Base-by-base conservation (phyloP, 805 yeast genomes). In the Ogataea parapolymorpha region DNA sequence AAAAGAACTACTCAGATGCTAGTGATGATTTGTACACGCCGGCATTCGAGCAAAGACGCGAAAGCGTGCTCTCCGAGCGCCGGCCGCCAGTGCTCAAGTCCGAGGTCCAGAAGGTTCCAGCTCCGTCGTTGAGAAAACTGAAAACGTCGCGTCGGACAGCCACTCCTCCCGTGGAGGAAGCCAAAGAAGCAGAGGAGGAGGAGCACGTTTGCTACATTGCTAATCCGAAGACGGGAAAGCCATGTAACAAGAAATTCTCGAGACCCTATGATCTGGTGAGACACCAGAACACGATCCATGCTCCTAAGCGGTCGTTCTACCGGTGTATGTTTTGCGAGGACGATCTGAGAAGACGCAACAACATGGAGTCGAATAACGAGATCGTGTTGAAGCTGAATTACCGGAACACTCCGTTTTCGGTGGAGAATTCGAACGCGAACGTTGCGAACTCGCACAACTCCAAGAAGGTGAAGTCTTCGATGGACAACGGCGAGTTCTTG, bases 251-350 rank as follows among this genome's bases (percentile, higher is more conserved):
- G 65, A 80, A 80, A 55, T 91, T 91, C 58, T 88, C 97, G 13
- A 77, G 99, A 57, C 95, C 96, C 14, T 91, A 91, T 60, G 99
- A 91, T 67, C 71, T 91, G 56, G 84, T 90, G 18, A 78, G 99
- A 54, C 99, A 91, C 63, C 96, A 91, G 63, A 95, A 91, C 56
- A 93, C 98, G 0, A 90, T 91, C 40, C 99, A 91, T 62, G 93
- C 97, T 1, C 74, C 85, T 35, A 84, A 82, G 60, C 84, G 91
- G 65, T 85, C 85, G 54, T 79, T 84, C 35, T 93, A 82, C 70
- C 80, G 85, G 59, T 91, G 99, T 63, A 80, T 80, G 52, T 80
- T 84, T 32, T 91, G 99, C 66, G 93, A 85, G 42, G 82, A 77
- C 51, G 80, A 75, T 50, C 72, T 80, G 45, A 76, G 79, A 22